Percentiles rank a stretch among this genome's conserved stretches.
These are phyloP conservation scores for Myxozyma mucilagina DNA, from an alignment of 805 yeast species.

Conservation along the genomic window DNA sequence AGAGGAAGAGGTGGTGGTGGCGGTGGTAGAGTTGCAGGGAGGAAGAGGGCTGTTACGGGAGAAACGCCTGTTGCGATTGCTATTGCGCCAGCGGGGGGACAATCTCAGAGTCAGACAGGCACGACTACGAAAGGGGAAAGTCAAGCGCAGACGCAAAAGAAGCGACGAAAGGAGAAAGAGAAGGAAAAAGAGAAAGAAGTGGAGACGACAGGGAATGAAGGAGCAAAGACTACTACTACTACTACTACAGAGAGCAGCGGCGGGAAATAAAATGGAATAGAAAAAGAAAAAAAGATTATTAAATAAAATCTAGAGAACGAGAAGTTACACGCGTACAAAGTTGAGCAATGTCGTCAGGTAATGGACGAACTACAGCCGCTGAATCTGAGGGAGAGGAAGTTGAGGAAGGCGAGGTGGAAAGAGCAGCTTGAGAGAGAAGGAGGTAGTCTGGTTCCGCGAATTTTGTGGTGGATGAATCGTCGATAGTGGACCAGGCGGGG, in stretches of 20 bases:
- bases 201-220: no score
- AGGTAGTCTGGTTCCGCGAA: constrained; percentile 6
- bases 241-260: no score
- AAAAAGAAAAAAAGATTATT: no score
- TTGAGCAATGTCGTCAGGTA: no score
- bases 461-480: constrained; percentile 17
- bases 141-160: not conserved
- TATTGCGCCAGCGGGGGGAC: not conserved
- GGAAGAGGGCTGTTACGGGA: constrained; percentile 4
- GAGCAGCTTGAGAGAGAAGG: not conserved
- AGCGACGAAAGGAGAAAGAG: not conserved
- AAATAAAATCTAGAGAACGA: no score
- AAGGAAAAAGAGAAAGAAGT: not conserved
- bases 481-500: constrained; percentile 17
- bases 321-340: no score
- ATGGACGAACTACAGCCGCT: no score
- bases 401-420: no score
- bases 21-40: constrained; percentile 8
- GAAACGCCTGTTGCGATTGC: constrained; percentile 9
- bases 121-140: not conserved
- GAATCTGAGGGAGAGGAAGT: no score
- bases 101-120: not conserved
- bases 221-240: no score
- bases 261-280: no score
- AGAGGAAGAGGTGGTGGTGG: constrained; percentile 25